Evolutionary conservation across 192 early-diverging fungal species (phyloP), one percentile per base, ranked within the genome.

Genomic region (Rhizophlyctis rosea): DNA sequence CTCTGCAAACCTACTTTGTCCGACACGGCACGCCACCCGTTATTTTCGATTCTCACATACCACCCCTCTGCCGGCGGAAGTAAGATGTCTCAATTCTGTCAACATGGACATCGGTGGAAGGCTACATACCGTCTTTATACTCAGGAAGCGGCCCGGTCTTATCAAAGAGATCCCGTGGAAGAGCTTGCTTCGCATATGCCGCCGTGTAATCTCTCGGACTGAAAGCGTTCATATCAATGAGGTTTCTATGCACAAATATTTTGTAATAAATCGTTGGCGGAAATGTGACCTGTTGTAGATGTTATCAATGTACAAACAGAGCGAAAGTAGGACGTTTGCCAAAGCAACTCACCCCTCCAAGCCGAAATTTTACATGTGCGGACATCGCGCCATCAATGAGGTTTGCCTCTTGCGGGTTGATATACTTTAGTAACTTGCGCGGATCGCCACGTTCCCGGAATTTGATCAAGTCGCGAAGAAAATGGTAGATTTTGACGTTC

Each of bases 181-280:
- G 32, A 3, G 51, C 35, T 34, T 76, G 67, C 50, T 81, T 81
- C 31, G 34, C 50, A 4, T 68, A 30, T 23, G 29, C 24, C 21
- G 68, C 47, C 4, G 83, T 84, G 58, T 86, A 86, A 61, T 86
- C 76, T 3, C 81, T 59, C n/a, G 83, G 83, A 50, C 77, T 71
- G 59, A 86, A 86, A 5, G 80, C 63, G 55, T 83, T 83, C 64
- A 86, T 79, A 67, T 86, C 83, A 11, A 86, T 66, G 54, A 83
- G 54, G 21, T 57, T 66, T 32, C 66, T 69, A 61, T 86, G 78
- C 0, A 82, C 67, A 59, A 74, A 86, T 9, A 86, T 84, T 56
- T 86, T 86, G 75, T 86, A 86, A 59, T 67, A 83, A 11, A 86
- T 82, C 3, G 67, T 72, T 18, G 83, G 83, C 27, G 83, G 83